Evolutionary conservation across 805 yeast species (phyloP).

Genomic region (Starmerella potacharoeniae): DNA sequence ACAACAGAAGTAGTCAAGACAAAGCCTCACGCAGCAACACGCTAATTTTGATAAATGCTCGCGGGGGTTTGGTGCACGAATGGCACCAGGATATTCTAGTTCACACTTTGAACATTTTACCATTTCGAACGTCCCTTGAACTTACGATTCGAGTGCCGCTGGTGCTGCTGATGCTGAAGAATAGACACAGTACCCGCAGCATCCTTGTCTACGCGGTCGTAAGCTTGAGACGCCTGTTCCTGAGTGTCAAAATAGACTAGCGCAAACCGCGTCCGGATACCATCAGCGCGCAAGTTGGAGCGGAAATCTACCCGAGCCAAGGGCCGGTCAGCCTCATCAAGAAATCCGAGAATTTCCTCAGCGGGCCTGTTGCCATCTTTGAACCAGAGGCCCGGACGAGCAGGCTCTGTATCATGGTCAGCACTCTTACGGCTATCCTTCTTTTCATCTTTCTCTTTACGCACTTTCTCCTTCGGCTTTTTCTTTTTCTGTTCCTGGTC

Average conservation of each 20-base stretch:
- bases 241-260: constrained; percentile 30
- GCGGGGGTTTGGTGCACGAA: too few species aligned
- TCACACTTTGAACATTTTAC: neutral
- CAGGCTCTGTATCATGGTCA: constrained; percentile 5
- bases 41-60: too few species aligned
- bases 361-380: constrained; percentile 29
- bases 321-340: constrained; percentile 28
- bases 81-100: neutral
- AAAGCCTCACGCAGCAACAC: too few species aligned
- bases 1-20: too few species aligned
- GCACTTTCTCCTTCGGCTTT: neutral
- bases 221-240: constrained; percentile 30
- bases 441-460: constrained; percentile 2
- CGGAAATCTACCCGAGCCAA: constrained; percentile 25
- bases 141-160: neutral
- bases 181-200: constrained; percentile 25
- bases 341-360: constrained; percentile 26
- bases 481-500: constrained; percentile 1
- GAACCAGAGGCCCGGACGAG: constrained; percentile 32
- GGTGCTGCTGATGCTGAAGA: constrained; percentile 12
- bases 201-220: constrained; percentile 28
- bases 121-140: neutral
- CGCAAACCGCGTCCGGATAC: constrained; percentile 26
- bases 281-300: constrained; percentile 22
- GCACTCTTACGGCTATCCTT: neutral